These are phyloP conservation scores for Neofusicoccum kwambonambiense DNA, from an alignment of 2,329 filamentous ascomycete genomes.

Conservation along the genomic window DNA sequence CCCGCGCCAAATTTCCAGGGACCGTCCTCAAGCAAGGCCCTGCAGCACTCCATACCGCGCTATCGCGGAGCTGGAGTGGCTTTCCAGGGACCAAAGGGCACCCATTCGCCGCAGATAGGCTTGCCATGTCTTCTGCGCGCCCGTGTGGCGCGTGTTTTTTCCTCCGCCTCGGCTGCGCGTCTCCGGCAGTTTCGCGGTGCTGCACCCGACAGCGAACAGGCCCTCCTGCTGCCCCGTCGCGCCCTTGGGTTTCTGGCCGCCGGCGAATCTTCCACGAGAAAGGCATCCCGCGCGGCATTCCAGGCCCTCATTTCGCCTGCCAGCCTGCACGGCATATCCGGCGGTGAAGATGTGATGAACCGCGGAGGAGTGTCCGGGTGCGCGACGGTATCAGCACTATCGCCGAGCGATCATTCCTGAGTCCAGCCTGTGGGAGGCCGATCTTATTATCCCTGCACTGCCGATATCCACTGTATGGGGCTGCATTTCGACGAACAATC, in stretches of 20 bases:
- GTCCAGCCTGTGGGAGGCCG: not conserved
- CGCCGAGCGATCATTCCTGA: slow-evolving; percentile 16
- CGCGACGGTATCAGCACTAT: not conserved
- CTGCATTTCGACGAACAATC: not conserved
- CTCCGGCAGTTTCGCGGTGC: slow-evolving; percentile 7
- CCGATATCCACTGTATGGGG: slow-evolving; percentile 12
- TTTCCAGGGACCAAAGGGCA: not conserved
- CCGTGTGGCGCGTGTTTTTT: not conserved
- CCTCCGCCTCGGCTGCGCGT: not conserved
- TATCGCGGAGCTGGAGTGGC: not conserved
- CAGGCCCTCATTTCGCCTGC: slow-evolving; percentile 12
- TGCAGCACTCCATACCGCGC: not conserved
- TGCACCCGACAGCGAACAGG: not conserved
- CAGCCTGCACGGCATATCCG: not conserved
- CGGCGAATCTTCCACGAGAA: not conserved
- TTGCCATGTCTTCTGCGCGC: not conserved
- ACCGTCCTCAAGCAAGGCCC: not conserved
- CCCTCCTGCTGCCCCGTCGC: not conserved
- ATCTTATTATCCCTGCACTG: slow-evolving; percentile 7
- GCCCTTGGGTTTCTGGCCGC: not conserved
- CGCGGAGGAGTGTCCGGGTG: slow-evolving; percentile 3
- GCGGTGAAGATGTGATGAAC: slow-evolving; percentile 8
- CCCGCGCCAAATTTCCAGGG: not conserved
- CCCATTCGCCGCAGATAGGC: too few species aligned
- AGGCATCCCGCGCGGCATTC: slow-evolving; percentile 11